Base-by-base conservation (phyloP, 2,329 filamentous ascomycete genomes). In the Fusarium coffeatum region DNA sequence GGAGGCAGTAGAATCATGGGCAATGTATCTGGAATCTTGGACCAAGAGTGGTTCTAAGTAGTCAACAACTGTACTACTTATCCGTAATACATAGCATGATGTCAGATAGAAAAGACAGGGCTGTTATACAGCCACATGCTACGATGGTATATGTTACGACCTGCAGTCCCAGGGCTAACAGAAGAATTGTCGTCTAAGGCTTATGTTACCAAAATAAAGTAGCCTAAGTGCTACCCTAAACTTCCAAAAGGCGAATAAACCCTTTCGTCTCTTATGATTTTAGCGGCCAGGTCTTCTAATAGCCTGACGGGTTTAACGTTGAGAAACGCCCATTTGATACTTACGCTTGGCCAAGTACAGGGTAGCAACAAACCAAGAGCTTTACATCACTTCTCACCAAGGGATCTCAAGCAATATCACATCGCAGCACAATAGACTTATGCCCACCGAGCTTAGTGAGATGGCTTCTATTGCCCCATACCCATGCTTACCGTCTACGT, bases 1-100 rank as follows among this genome's bases (percentile, higher is more conserved):
- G 77, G 77, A 8, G 72, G 76, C 3, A 59, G 69, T 18, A 72
- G 70, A 48, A 43, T 71, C 12, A n/a, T 80, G 20, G 40, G 53
- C 6, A 62, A 51, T 32, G 54, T 66, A 6, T 72, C 71, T 8
- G 56, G 25, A 23, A 27, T 43, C 7, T 27, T 74, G n/a, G 62
- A 69, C 27, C 61, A 48, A 25, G 42, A 45, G n/a, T 70, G 65
- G 66, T 11, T 54, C 16, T 71, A 43, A 59, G 23, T 40, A 32
- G 8, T 18, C 8, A 8, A 11, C 6, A 34, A 55, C n/a, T 11
- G 23, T 16, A 22, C 15, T 42, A 16, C 6, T 30, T 46, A 25
- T 20, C 47, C 32, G 7, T 18, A 6, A 37, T 8, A 55, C 20
- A 48, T 41, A 32, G 11, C 13, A 37, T 27, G 15, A 27, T 49